Evolutionary conservation across 352 stramenopile species (phyloP).

Genomic region (Phytophthora ramorum): DNA sequence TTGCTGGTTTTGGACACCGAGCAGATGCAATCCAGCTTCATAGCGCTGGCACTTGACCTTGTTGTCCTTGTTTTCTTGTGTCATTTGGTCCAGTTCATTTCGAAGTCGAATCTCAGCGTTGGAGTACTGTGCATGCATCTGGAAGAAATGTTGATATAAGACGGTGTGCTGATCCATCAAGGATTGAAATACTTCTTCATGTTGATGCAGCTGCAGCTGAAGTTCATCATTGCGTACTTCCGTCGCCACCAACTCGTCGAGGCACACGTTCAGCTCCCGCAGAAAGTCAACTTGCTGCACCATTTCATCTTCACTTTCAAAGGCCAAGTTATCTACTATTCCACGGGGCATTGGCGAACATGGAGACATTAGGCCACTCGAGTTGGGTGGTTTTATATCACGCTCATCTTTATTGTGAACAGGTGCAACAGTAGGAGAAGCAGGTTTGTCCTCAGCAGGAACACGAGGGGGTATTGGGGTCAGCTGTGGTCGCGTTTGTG

Average conservation of each 20-base stretch:
- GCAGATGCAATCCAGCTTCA: constrained; percentile 55
- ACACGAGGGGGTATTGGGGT: not conserved
- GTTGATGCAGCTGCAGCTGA: constrained; percentile 44
- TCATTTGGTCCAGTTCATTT: constrained; percentile 48
- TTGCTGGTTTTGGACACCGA: constrained; percentile 43
- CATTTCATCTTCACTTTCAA: constrained; percentile 69
- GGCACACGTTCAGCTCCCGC: constrained; percentile 69
- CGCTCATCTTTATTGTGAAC: constrained; percentile 1
- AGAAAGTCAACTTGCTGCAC: constrained; percentile 63
- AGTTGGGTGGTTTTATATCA: not conserved
- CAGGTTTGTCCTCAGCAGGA: not conserved
- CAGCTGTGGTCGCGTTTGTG: constrained; percentile 15
- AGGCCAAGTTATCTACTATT: constrained; percentile 37
- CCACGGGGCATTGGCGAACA: constrained; percentile 3
- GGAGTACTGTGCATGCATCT: constrained; percentile 58
- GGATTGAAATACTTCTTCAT: constrained; percentile 63
- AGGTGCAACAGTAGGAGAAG: not conserved
- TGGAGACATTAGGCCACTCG: not conserved
- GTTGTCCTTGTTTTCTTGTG: constrained; percentile 48
- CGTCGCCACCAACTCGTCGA: constrained; percentile 64
- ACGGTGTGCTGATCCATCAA: constrained; percentile 79
- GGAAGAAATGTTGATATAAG: constrained; percentile 77
- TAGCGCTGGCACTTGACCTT: constrained; percentile 62
- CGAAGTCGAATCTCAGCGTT: constrained; percentile 46
- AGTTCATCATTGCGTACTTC: constrained; percentile 64